Conservation (phyloP, 257 asterid genomes). For the Solanum boliviense region DNA sequence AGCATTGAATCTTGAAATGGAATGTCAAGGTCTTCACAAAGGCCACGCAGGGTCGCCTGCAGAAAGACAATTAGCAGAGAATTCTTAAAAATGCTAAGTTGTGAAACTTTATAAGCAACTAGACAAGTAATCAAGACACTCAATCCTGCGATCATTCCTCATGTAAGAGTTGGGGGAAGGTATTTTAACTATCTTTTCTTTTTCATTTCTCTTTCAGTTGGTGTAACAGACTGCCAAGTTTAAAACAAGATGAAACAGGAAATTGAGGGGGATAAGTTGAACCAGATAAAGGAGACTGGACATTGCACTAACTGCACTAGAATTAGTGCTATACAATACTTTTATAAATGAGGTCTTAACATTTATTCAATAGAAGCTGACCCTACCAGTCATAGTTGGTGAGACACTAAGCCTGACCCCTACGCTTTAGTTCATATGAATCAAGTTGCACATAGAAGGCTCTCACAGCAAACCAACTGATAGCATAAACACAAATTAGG, state of each 20-base stretch:
- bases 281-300: background rate
- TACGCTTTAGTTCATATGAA: background rate
- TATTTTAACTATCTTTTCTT: background rate
- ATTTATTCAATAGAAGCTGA: background rate
- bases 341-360: background rate
- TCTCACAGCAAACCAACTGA: background rate
- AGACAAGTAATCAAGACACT: background rate
- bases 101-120: background rate
- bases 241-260: background rate
- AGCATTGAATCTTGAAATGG: slow-evolving; percentile 84
- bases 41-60: slow-evolving; percentile 58
- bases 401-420: background rate
- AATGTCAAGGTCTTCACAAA: slow-evolving; percentile 71
- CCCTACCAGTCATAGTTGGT: background rate
- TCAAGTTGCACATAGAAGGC: background rate
- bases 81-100: background rate
- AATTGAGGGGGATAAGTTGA: background rate
- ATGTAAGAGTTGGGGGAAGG: background rate
- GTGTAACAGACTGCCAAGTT: background rate
- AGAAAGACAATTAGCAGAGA: slow-evolving; percentile 5
- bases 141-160: background rate
- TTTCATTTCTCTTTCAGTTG: background rate
- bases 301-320: background rate
- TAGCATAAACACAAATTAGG: background rate
- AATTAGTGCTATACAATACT: background rate